Evolutionary conservation across 2,329 filamentous ascomycete genomes (phyloP), one percentile per base, ranked within the genome.

Genomic region (Sphaerulina populicola): DNA sequence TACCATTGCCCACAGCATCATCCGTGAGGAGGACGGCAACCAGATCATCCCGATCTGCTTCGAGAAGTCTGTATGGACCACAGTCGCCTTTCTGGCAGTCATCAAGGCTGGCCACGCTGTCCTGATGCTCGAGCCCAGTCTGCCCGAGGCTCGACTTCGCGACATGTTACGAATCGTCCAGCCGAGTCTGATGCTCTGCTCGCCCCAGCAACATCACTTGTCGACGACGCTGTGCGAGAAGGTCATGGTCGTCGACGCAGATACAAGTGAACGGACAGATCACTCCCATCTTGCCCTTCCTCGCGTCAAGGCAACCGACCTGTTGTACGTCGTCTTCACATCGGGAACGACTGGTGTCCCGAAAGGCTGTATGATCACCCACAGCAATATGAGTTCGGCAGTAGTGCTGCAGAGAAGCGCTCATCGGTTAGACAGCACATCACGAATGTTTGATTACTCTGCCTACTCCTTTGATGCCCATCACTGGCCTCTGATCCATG

Each of bases 261-360:
- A 33, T 33, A 12, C 30, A 33, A 18, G 18, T 18, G 30, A 8
- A 33, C 2, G 30, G 11, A 33, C 30, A 33, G 30, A 9, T 33
- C 8, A 12, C 30, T 33, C 11, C 3, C 11, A 12, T 33, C 15
- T 9, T 2, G 15, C 18, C 18, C 18, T 18, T 18, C 18, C 18
- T 18, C 18, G 18, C 18, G 44, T 53, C 4, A 18, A 47, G 4
- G 31, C 44, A 2, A 11, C 15, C 18, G 44, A 55, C 33, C 14
- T 30, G 3, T 29, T 56, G 33, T 58, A 49, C 27, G 31, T 58
- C 12, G 43, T 56, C n/a, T 56, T 56, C 42, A 58, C 53, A 6
- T 54, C 50, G 6, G 88, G 88, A 2, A 90, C 83, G 33, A 58
- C 56, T 1, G 55, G 55, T 3, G 41, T 18, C 8, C 53, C 55